Percentiles rank a stretch among this genome's conserved stretches.
Evolutionary conservation across 768 basidiomycete genomes (phyloP).

Genomic region (Podaxis sp.): DNA sequence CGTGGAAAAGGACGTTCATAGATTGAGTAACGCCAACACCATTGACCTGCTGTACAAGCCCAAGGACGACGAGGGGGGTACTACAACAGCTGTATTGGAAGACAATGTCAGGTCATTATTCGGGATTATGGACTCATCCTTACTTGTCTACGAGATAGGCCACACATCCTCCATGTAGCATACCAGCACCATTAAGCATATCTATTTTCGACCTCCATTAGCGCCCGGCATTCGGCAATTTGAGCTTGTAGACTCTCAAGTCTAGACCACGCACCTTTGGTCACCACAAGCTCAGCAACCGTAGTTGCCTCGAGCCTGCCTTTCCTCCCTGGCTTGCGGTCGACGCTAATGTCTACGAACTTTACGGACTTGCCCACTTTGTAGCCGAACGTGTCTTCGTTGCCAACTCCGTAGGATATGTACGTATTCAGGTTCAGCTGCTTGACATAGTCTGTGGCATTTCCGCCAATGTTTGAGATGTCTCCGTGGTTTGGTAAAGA

Average conservation of each 20-base stretch:
- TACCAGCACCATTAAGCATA: conserved; percentile 73
- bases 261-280: conserved; percentile 44
- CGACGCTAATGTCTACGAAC: conserved; percentile 55
- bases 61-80: conserved; percentile 64
- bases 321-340: conserved; percentile 40
- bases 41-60: conserved; percentile 53
- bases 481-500: conserved; percentile 56
- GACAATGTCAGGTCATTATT: not conserved
- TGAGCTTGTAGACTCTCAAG: conserved; percentile 6
- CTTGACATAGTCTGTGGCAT: conserved; percentile 58
- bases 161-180: conserved; percentile 73
- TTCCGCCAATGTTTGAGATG: conserved; percentile 54
- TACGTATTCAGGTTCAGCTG: conserved; percentile 66
- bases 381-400: conserved; percentile 57
- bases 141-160: conserved; percentile 75
- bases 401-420: conserved; percentile 67
- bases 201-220: conserved; percentile 28
- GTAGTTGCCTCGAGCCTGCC: conserved; percentile 57
- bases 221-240: not conserved
- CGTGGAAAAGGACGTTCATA: conserved; percentile 66
- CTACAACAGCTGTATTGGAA: conserved; percentile 49
- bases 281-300: conserved; percentile 57
- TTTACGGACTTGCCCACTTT: conserved; percentile 54
- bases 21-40: conserved; percentile 75
- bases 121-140: conserved; percentile 14